These are phyloP conservation scores for Phellopilus nigrolimitatus DNA, from an alignment of 1,284 basidiomycete species.

Conservation along the genomic window DNA sequence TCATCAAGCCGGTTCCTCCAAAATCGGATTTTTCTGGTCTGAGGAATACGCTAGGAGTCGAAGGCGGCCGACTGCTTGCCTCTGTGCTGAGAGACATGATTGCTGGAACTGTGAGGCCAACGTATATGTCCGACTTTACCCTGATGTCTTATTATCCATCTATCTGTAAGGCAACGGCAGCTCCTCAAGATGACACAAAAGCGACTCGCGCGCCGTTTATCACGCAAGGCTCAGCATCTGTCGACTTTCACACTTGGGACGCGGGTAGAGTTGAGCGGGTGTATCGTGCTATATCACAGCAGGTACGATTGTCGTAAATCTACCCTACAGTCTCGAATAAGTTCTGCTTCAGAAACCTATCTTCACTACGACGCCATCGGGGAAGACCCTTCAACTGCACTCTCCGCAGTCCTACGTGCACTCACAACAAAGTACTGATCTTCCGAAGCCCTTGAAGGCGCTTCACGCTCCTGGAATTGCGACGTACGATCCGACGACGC, in stretches of 20 bases:
- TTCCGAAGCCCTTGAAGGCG: constrained; percentile 22
- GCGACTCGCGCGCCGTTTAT: constrained; percentile 62
- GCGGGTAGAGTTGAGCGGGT: constrained; percentile 53
- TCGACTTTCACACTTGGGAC: constrained; percentile 56
- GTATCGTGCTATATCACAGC: constrained; percentile 71
- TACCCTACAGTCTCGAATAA: background rate
- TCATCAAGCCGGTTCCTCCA: constrained; percentile 42
- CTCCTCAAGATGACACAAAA: constrained; percentile 38
- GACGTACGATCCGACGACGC: constrained; percentile 34
- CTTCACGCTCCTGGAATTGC: constrained; percentile 37
- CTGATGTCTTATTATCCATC: background rate
- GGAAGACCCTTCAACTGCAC: constrained; percentile 46
- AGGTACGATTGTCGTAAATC: constrained; percentile 39
- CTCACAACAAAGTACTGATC: constrained; percentile 16
- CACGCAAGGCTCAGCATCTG: constrained; percentile 43
- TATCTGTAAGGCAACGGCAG: constrained; percentile 38
- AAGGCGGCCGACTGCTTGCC: constrained; percentile 72
- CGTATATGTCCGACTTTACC: background rate
- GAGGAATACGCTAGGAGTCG: constrained; percentile 53
- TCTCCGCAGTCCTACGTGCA: constrained; percentile 28
- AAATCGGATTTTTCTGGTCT: constrained; percentile 50
- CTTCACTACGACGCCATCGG: constrained; percentile 38
- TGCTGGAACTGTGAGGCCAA: constrained; percentile 43
- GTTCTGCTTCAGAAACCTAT: constrained; percentile 38
- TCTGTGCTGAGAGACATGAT: constrained; percentile 63